phyloP scores from a whole-genome alignment of 2,329 filamentous ascomycete genomes.

The Neocucurbitaria cava region DNA sequence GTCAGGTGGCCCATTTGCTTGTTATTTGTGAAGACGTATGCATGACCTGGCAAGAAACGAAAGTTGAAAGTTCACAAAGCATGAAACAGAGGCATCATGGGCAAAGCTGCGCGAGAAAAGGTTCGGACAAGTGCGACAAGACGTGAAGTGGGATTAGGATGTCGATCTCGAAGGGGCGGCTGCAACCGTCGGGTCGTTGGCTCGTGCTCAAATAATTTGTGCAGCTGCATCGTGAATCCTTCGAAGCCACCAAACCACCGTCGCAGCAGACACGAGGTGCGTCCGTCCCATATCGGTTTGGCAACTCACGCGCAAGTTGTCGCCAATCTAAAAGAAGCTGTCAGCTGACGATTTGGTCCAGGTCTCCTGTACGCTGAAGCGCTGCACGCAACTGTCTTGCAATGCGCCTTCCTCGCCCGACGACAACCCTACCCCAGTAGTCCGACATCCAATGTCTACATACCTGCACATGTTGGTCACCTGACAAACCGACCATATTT shows the following conservation, averaged over 20 bases:
- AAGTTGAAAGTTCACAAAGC: neutral
- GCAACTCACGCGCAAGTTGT: neutral
- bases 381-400: neutral
- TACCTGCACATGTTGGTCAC: slow-evolving; percentile 3
- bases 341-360: slow-evolving; percentile 1
- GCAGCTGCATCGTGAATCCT: slow-evolving; percentile 29
- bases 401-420: slow-evolving; percentile 13
- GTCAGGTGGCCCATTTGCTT: neutral
- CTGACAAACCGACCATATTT: neutral
- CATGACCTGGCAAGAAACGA: neutral
- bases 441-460: slow-evolving; percentile 6
- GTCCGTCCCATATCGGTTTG: slow-evolving; percentile 2
- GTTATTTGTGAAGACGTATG: neutral
- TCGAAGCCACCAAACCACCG: slow-evolving; percentile 25
- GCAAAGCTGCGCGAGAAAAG: neutral
- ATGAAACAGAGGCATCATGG: neutral
- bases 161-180: slow-evolving; percentile 23
- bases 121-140: slow-evolving; percentile 2
- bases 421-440: slow-evolving; percentile 5
- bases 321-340: neutral
- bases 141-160: slow-evolving; percentile 31
- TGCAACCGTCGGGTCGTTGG: slow-evolving; percentile 10
- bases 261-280: slow-evolving; percentile 13
- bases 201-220: slow-evolving; percentile 20
- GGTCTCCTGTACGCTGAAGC: neutral